Evolutionary conservation across 176 grass and related monocot species (phyloP).

Genomic region (Zea luxurians): DNA sequence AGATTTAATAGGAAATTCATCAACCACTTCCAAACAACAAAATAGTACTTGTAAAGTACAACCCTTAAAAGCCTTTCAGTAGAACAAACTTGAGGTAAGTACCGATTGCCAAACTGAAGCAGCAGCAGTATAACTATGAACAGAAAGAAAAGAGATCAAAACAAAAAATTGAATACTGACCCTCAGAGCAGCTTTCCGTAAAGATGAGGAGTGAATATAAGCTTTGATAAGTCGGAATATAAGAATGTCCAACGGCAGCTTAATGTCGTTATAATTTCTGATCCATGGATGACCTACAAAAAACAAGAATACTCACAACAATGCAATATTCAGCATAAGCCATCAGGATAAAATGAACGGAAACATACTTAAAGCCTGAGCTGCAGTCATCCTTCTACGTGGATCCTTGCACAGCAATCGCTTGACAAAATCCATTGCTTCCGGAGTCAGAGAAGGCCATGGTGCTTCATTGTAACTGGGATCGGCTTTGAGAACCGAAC

Average conservation of each 20-base stretch:
- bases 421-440: slow-evolving; percentile 84
- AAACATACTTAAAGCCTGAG: slow-evolving; percentile 70
- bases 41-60: background rate
- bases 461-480: slow-evolving; percentile 69
- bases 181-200: slow-evolving; percentile 73
- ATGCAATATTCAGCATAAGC: slow-evolving; percentile 13
- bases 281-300: slow-evolving; percentile 86
- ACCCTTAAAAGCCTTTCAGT: slow-evolving; percentile 13
- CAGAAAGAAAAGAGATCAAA: slow-evolving; percentile 9
- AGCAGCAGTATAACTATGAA: slow-evolving; percentile 6
- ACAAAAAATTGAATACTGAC: slow-evolving; percentile 39
- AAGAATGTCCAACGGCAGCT: slow-evolving; percentile 65
- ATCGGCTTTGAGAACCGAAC: slow-evolving; percentile 81
- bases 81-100: background rate
- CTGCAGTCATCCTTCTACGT: slow-evolving; percentile 85
- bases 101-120: background rate
- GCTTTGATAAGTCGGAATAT: slow-evolving; percentile 80
- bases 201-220: slow-evolving; percentile 72
- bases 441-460: slow-evolving; percentile 70
- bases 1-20: background rate
- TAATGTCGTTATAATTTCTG: slow-evolving; percentile 78
- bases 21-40: background rate
- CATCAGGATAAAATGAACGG: background rate
- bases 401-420: slow-evolving; percentile 76
- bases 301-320: slow-evolving; percentile 21